Evolutionary conservation across 805 yeast genomes (phyloP), one percentile per base, ranked within the genome.

Genomic region (Candida methanosorbosa): DNA sequence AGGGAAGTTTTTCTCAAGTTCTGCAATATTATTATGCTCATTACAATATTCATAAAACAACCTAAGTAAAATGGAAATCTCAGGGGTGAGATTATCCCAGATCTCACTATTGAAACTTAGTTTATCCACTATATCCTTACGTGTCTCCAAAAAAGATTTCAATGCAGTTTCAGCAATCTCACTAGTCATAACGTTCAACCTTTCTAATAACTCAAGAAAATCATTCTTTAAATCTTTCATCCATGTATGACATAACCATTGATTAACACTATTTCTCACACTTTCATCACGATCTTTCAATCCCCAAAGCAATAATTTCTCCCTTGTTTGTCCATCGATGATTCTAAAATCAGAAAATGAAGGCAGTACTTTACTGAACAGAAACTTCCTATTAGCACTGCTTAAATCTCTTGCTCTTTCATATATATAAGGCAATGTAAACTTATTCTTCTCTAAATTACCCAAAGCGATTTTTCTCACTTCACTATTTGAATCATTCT

Each of bases 321-420:
- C 90, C 28, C 95, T 63, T 22, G 71, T 63, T 7, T 63, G 62
- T 32, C 71, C 63, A 22, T 68, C 70, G 9, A 85, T 61, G 9
- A 61, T 49, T 36, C 63, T 45, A 31, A 79, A 72, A 41, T 75
- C 81, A 5, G 81, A 82, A 44, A 86, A 61, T 21, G 75, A 79
- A 38, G 78, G 77, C 34, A 86, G 56, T 2, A 82, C 64, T 39
- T 81, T 68, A 1, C 88, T 66, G 54, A 72, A 90, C 0, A 90
- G 75, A 17, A 79, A 53, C 44, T 86, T 67, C 57, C 98, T 68
- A 48, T 81, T 87, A 15, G 73, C 63, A 1, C 79, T 57, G 50
- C 82, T 83, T 3, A 64, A 65, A 56, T 90, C 98, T 38, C 94
- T 69, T 1, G 95, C 94, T 38, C 97, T 69, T 49, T 81, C 92